Base-by-base conservation (phyloP, 2,329 filamentous ascomycete species). In the Xenosphaeropsis pyriputrescens region DNA sequence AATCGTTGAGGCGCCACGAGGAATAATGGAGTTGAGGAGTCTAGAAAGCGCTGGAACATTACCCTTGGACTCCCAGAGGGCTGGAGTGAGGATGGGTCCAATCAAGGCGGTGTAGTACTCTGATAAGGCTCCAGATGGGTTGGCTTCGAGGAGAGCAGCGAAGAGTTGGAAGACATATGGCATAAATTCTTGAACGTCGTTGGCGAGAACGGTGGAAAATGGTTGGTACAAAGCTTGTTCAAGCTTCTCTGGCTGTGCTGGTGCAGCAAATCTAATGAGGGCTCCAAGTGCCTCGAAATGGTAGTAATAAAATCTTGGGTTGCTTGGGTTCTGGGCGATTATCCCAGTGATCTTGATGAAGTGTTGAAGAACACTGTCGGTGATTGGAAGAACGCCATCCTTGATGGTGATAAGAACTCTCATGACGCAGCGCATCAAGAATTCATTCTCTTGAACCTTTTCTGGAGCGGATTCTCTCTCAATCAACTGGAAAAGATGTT, bases 361-460 rank as follows among this genome's bases (percentile, higher is more conserved):
- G 56, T 93, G 86, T 37, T 75, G 72, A 38, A 96, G 64, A n/a
- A 93, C 75, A 47, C 70, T 72, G 48, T 94, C 85, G 5, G 80
- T 68, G 35, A 91, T 76, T 1, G 77, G 70, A 2, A 78, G 61
- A 12, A 89, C 75, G 18, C 77, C 82, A 35, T 94, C 88, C 55
- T 81, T 84, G 58, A 96, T 82, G 45, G 96, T 88, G 46, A 98
- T 86, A 43, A 98, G 67, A 11, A 98, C 89, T 50, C 91, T 76
- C 91, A 98, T 98, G 40, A 95, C 85, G 52, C 91, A 98, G 50
- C 86, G 84, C 88, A 98, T 96, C 53, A 98, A 59, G 57, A 96
- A 98, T 56, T 98, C 91, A 54, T 98, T 98, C 60, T 98, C 91
- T 55, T 98, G 91, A 43, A 98, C 77, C 67, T 96, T 98, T 46